Percentiles rank a stretch among this genome's conserved stretches.
Conservation (phyloP, 2,329 filamentous ascomycete genomes). For the Ophiostoma triangulosporum region DNA sequence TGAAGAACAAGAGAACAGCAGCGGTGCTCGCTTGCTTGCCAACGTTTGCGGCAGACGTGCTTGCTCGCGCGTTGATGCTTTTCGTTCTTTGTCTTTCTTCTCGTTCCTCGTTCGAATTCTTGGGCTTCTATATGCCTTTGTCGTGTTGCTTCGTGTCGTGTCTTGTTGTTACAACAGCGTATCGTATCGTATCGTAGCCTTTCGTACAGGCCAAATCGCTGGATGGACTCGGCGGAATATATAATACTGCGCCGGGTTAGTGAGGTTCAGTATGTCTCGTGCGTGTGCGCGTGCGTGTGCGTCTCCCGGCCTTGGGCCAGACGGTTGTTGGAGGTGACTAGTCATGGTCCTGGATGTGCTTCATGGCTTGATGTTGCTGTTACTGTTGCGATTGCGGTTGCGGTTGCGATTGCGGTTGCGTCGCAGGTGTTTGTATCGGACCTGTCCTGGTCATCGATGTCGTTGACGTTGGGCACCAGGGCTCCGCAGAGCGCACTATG, state of each 20-base stretch:
- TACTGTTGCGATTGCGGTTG: too few species aligned
- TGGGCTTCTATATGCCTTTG: background rate
- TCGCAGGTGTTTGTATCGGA: background rate
- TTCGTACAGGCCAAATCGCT: conserved; percentile 5
- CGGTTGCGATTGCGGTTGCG: background rate
- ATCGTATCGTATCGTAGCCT: conserved; percentile 12
- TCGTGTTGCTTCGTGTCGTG: conserved; percentile 10
- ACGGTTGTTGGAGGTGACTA: too few species aligned
- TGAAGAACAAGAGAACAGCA: too few species aligned
- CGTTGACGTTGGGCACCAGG: background rate
- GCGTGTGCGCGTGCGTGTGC: too few species aligned
- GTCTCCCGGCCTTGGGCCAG: background rate
- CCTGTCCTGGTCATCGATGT: background rate
- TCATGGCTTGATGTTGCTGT: too few species aligned
- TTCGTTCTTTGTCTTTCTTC: background rate
- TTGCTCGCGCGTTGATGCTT: background rate
- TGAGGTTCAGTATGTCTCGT: background rate
- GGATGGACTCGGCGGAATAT: conserved; percentile 3
- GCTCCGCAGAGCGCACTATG: background rate
- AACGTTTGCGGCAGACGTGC: too few species aligned
- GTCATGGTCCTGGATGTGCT: too few species aligned
- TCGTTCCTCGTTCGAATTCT: background rate
- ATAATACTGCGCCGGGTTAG: conserved; percentile 10
- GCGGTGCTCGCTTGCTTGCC: too few species aligned
- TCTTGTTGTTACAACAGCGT: conserved; percentile 15